Percentiles rank a stretch among this genome's conserved stretches.
Conservation (phyloP, 305 asterid genomes). For the Caryopteris hybrid region DNA sequence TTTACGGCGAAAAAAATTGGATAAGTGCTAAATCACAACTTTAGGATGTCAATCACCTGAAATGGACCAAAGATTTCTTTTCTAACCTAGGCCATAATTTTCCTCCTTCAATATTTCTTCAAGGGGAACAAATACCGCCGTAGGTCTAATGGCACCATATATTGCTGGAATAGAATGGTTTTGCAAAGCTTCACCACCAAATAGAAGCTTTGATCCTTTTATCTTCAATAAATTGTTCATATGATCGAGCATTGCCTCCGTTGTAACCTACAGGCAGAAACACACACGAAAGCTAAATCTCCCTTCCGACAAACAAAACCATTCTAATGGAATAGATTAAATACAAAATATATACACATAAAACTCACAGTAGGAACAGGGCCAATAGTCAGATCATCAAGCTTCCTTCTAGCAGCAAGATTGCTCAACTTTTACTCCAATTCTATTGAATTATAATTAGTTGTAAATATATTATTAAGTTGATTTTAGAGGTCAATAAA, state of each 20-base stretch:
- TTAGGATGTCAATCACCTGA: slow-evolving; percentile 46
- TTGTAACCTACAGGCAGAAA: slow-evolving; percentile 59
- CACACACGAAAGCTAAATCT: not conserved
- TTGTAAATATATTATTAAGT: not conserved
- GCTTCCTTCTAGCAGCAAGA: slow-evolving; percentile 80
- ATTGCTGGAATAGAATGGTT: slow-evolving; percentile 78
- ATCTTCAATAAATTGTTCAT: slow-evolving; percentile 64
- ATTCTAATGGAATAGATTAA: no score
- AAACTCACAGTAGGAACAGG: slow-evolving; percentile 81
- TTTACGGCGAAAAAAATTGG: no score
- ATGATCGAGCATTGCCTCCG: slow-evolving; percentile 78
- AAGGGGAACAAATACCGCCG: slow-evolving; percentile 93
- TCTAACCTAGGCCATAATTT: slow-evolving; percentile 66
- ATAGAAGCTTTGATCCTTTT: slow-evolving; percentile 75
- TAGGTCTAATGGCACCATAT: slow-evolving; percentile 93
- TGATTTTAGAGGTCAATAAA: not conserved
- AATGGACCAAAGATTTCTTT: slow-evolving; percentile 96
- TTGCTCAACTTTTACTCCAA: slow-evolving; percentile 62
- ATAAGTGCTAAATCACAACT: no score
- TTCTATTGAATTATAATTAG: slow-evolving; percentile 41
- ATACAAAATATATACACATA: not conserved
- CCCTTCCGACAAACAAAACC: no score
- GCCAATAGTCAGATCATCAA: slow-evolving; percentile 82
- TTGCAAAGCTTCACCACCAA: slow-evolving; percentile 79
- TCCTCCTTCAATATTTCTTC: slow-evolving; percentile 71